A percentile compares a stretch with the other conserved stretches of the same genome.
Evolutionary conservation across 1,284 basidiomycete genomes (phyloP).

Genomic region (Anthracocystis walkeri): DNA sequence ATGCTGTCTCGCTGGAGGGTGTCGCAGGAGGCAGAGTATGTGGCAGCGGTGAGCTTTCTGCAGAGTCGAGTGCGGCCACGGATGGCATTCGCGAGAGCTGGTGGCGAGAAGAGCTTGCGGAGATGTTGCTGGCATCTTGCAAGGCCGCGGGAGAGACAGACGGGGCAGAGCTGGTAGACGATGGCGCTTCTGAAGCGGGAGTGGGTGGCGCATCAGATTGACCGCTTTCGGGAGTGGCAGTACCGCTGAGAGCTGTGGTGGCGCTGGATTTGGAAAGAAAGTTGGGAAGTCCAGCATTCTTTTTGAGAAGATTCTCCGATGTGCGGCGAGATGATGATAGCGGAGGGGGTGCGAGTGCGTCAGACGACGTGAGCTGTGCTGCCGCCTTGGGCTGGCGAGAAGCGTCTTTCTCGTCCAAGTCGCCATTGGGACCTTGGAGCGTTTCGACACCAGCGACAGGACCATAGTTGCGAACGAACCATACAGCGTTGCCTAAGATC

Average conservation of each 20-base stretch:
- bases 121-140: not conserved
- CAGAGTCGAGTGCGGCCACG: not conserved
- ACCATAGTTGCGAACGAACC: slow-evolving; percentile 58
- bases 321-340: slow-evolving; percentile 28
- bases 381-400: not conserved
- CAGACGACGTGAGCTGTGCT: not conserved
- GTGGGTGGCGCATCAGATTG: slow-evolving; percentile 22
- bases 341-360: slow-evolving; percentile 18
- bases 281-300: slow-evolving; percentile 33
- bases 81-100: slow-evolving; percentile 7
- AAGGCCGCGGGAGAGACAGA: slow-evolving; percentile 1
- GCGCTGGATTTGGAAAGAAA: slow-evolving; percentile 44
- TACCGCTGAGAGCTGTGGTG: slow-evolving; percentile 51
- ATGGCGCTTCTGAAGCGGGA: slow-evolving; percentile 8
- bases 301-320: slow-evolving; percentile 45
- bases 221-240: slow-evolving; percentile 41
- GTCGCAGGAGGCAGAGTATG: not conserved
- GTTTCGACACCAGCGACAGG: slow-evolving; percentile 40
- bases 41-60: not conserved
- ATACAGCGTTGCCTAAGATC: slow-evolving; percentile 61
- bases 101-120: slow-evolving; percentile 9
- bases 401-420: not conserved
- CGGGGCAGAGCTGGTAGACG: slow-evolving; percentile 2
- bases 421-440: not conserved
- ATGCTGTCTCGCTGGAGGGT: slow-evolving; percentile 11